phyloP scores from a whole-genome alignment of 106 monocot genomes.

The Acorus calamus region DNA sequence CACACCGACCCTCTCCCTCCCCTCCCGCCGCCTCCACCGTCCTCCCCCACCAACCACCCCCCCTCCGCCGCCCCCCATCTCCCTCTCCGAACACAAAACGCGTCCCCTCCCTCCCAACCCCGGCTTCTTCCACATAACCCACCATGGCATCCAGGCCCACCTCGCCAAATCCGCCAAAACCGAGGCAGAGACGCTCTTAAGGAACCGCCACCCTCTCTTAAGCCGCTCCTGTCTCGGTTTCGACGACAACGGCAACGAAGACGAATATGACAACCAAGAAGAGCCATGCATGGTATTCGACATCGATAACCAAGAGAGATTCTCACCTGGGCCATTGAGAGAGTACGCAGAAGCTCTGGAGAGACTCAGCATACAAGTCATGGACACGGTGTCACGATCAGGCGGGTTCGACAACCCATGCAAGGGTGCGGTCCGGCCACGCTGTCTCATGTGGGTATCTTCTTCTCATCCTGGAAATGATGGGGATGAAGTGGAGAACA shows the following conservation, averaged over 20 bases:
- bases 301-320: not conserved
- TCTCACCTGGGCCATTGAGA: not conserved
- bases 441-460: conserved; percentile 41
- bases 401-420: conserved; percentile 13
- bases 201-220: not conserved
- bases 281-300: conserved; percentile 22
- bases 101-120: conserved; percentile 8
- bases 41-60: too few species aligned
- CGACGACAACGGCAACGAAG: conserved; percentile 3
- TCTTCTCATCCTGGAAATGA: not conserved
- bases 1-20: conserved; percentile 8
- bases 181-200: conserved; percentile 8
- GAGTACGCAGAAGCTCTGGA: conserved; percentile 19
- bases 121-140: conserved; percentile 48
- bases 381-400: conserved; percentile 17
- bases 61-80: not conserved
- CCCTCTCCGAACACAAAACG: not conserved
- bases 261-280: not conserved
- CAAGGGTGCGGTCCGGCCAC: conserved; percentile 5
- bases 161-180: conserved; percentile 14
- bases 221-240: conserved; percentile 16
- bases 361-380: conserved; percentile 32
- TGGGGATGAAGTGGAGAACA: not conserved
- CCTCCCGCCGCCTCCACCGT: too few species aligned
- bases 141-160: conserved; percentile 29